Evolutionary conservation across 176 grass and related monocot genomes (phyloP), one percentile per base, ranked within the genome.

Genomic region (Avena atlantica): DNA sequence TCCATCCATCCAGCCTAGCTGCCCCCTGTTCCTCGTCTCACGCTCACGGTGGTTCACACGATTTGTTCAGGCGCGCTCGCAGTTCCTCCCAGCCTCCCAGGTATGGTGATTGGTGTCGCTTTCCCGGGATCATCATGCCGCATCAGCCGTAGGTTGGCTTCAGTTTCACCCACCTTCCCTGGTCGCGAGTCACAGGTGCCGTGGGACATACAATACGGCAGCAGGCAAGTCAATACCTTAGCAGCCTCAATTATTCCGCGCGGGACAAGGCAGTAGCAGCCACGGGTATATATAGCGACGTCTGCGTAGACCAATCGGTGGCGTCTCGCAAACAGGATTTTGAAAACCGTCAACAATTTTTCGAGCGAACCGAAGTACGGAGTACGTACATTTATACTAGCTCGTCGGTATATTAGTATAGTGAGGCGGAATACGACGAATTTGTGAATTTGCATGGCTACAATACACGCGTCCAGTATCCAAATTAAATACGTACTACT

Each of bases 191-290:
- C 42, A 7, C 42, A 44, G 42, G 42, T 44, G 6, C 42, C 42
- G 42, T 44, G 8, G 6, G 42, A 44, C 42, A 70, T 70, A 8
- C 67, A 42, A 70, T 70, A 20, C 37, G 9, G 17, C 9, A 19
- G 68, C 68, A n/a, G 68, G 40, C 36, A 70, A 47, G 69, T 72
- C 69, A 72, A 21, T 21, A 2, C 40, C 27, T 73, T 73, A 73
- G 70, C 70, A 47, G 70, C 40, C 70, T 12, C 70, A 7, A 12
- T 73, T 48, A 48, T 73, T 73, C 48, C 1, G 4, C 19, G 17
- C 36, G 31, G 37, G 37, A 71, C 69, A 71, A 71, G 17, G 37
- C 69, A 59, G 57, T 19, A 56, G 68, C 68, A 49, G 47, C 47
- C 42, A 44, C 67, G 31, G 31, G 31, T 34, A 70, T 16, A 44